Base-by-base conservation (phyloP, 805 yeast species). In the Candida easanensis region DNA sequence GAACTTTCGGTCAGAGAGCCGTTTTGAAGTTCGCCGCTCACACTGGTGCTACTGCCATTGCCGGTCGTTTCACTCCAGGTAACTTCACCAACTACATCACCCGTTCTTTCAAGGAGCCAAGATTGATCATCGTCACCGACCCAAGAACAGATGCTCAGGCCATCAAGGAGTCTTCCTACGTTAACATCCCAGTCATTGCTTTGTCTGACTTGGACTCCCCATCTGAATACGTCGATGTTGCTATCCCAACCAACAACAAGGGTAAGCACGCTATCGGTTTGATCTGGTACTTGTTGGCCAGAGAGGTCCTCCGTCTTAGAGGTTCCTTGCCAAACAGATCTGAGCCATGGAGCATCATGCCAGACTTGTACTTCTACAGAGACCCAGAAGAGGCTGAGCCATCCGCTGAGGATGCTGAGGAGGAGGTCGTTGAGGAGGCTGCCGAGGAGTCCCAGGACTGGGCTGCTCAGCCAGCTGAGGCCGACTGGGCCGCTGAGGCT, bases 11-110 rank as follows among this genome's bases (percentile, higher is more conserved):
- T 71, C 99, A 93, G 82, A 93, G 99, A 82, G 99, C 99, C 70
- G 99, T 91, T 63, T 84, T 93, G 76, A 93, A 93, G 82, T 93
- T 85, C 70, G 97, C 99, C 70, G 88, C 97, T 65, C 98, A 93
- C 90, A 90, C 98, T 65, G 98, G 98, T 76, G 97, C 99, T 63
- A 91, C 98, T 63, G 90, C 99, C 72, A 91, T 93, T 79, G 99
- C 99, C 65, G 99, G 99, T 79, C 89, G 99, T 82, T 93, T 93
- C 87, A 93, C 99, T 66, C 99, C 99, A 78, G 99, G 99, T 88
- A 84, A 86, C 80, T 93, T 93, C 93, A 93, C 99, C 73, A 93
- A 93, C 82, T 93, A 93, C 82, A 93, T 91, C 82, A 93, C 99
- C 77, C 91, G 97, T 79, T 88, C 97, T 64, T 93, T 93, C 97